phyloP scores from a whole-genome alignment of 805 yeast genomes.

The Saccharomycopsis malanga region DNA sequence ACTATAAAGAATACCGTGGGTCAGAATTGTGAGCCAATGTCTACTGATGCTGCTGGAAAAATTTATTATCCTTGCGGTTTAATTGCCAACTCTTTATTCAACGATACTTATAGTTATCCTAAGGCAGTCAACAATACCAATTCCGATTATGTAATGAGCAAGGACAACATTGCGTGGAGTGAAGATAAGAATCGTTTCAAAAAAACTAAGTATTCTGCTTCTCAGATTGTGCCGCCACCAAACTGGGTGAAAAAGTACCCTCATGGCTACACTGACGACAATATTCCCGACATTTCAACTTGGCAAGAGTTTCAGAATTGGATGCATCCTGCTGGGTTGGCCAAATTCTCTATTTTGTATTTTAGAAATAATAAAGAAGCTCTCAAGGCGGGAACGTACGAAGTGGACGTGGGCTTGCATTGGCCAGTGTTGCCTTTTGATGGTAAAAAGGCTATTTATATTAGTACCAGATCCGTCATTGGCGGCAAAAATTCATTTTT shows the following conservation, averaged over 20 bases:
- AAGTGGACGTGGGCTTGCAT: slow-evolving; percentile 60
- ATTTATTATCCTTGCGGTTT: slow-evolving; percentile 91
- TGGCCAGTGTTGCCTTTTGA: slow-evolving; percentile 69
- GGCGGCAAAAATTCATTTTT: slow-evolving; percentile 73
- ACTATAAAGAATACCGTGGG: slow-evolving; percentile 38
- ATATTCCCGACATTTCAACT: slow-evolving; percentile 64
- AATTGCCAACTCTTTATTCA: slow-evolving; percentile 87
- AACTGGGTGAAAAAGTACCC: slow-evolving; percentile 80
- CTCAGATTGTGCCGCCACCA: slow-evolving; percentile 87
- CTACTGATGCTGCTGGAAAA: slow-evolving; percentile 42
- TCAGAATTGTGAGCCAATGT: slow-evolving; percentile 57
- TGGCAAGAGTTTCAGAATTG: slow-evolving; percentile 91
- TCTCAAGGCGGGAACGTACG: slow-evolving; percentile 58
- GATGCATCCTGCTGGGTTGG: slow-evolving; percentile 97
- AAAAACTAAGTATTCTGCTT: slow-evolving; percentile 58
- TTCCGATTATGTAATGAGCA: slow-evolving; percentile 34
- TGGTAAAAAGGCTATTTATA: slow-evolving; percentile 59
- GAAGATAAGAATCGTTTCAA: slow-evolving; percentile 68
- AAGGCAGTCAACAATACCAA: slow-evolving; percentile 30
- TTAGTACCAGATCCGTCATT: slow-evolving; percentile 63
- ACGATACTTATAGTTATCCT: slow-evolving; percentile 69
- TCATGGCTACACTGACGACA: slow-evolving; percentile 77
- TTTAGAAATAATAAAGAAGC: slow-evolving; percentile 57
- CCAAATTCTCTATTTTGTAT: slow-evolving; percentile 79
- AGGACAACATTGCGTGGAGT: slow-evolving; percentile 72